Base-by-base conservation (phyloP, 148 eudicot species). In the Nepenthes gracilis region DNA sequence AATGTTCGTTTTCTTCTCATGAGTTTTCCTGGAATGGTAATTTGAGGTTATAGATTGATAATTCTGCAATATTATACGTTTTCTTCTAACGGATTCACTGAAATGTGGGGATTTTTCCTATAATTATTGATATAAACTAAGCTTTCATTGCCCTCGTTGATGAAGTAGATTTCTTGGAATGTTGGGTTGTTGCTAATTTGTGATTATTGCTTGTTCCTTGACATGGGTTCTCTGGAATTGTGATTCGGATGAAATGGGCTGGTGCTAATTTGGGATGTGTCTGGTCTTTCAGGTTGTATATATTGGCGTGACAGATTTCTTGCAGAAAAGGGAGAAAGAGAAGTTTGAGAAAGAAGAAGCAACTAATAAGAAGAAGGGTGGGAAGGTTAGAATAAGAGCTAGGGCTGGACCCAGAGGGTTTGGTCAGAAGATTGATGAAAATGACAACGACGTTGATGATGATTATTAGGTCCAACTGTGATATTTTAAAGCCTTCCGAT, bases 241-340 rank as follows among this genome's bases (percentile, higher is more conserved):
- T 23, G 8, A 40, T 40, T 40, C 45, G 8, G 45, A 8, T 23
- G 45, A 8, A 40, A 40, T 40, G 45, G 45, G 8, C 45, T 40
- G 45, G 45, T 40, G 45, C 45, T 40, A 3, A 40, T 12, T 12
- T 52, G 15, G 57, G 34, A 6, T 62, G 53, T 58, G 14, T 34
- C 9, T 56, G 33, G 57, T 63, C 69, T 52, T 40, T 34, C 79
- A 88, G 96, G 92, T 88, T 45, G 58, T 81, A 69, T 91, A 85
- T 75, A 80, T 91, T 47, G 92, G 69, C 5, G 97, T 91, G 77
- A 80, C 97, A 43, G 97, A 91, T 67, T 87, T 79, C 75, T 75
- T 91, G 78, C 81, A 68, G 83, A 91, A 83, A 56, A 87, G 97
- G 80, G 97, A 87, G 76, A 77, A 64, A 43, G 97, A 91, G 32